Evolutionary conservation across 352 stramenopile species (phyloP), one percentile per base, ranked within the genome.

Genomic region (Pythium sp.): DNA sequence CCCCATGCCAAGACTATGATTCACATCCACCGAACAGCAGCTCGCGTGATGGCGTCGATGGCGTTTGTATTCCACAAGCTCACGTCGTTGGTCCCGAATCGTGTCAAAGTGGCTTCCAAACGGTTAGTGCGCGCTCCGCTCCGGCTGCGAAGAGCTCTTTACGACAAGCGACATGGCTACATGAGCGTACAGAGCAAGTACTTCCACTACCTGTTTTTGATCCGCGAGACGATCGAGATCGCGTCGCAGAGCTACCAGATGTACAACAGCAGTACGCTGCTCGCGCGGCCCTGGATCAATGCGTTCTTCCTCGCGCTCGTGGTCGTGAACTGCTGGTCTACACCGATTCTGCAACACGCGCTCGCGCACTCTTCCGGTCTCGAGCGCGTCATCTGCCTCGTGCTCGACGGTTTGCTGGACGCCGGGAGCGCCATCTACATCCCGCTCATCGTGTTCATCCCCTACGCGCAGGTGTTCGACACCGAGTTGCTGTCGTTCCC

Each of bases 371-470:
- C 62, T 32, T 61, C 62, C 3, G 70, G 68, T 5, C 47, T 71
- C 11, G 73, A 79, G 32, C 71, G 75, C 1, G 46, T 78, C 18
- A 24, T 71, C 32, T 79, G 71, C 36, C 57, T 82, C 26, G 20
- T 54, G 2, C 49, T 80, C 28, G 74, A 81, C 28, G 64, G 77
- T 7, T 7, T 78, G 1, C 54, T 84, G 5, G 69, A 81, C 53
- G 56, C 62, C 2, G 55, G 47, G 12, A 72, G 66, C 32, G 58
- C 65, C 3, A 66, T 81, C 28, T n/a, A 80, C n/a, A 72, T 84
- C 30, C 68, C 68, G 49, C 62, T 72, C 34, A 32, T 72, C 12
- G 61, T 72, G 43, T 58, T 69, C 20, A 20, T 66, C 15, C 68
- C 68, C 12, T 72, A 72, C 26, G 28, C 22, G 26, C 55, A 38